A percentile compares a stretch with the other conserved stretches of the same genome.
phyloP scores from a whole-genome alignment of 2,329 filamentous ascomycete species.

The Aspergillus awamori region DNA sequence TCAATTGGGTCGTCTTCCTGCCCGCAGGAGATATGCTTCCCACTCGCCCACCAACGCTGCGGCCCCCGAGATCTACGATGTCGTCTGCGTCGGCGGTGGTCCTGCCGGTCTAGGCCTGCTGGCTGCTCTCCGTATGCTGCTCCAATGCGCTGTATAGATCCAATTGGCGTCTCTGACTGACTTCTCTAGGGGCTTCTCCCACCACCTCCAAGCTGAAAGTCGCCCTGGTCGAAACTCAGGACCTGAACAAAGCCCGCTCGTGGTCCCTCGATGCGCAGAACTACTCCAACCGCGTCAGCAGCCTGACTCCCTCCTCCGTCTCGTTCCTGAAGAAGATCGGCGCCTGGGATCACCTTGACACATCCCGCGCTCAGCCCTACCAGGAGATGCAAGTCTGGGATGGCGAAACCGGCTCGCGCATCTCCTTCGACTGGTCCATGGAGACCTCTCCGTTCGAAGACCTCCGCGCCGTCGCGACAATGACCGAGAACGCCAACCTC shows the following conservation, averaged over 20 bases:
- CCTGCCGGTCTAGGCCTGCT: slow-evolving; percentile 84
- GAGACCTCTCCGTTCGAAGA: slow-evolving; percentile 52
- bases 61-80: slow-evolving; percentile 79
- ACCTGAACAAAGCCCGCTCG: slow-evolving; percentile 68
- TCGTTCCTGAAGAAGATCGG: slow-evolving; percentile 80
- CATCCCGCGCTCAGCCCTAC: slow-evolving; percentile 78
- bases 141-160: neutral
- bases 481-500: slow-evolving; percentile 93
- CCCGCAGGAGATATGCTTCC: slow-evolving; percentile 38
- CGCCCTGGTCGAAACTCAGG: slow-evolving; percentile 87
- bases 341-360: slow-evolving; percentile 77
- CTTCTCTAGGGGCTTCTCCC: slow-evolving; percentile 68
- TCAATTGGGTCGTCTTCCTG: slow-evolving; percentile 26
- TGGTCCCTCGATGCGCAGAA: slow-evolving; percentile 68
- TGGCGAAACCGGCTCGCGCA: slow-evolving; percentile 80
- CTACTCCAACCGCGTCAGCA: slow-evolving; percentile 95
- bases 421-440: slow-evolving; percentile 79
- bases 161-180: slow-evolving; percentile 9
- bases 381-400: slow-evolving; percentile 99
- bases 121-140: slow-evolving; percentile 69
- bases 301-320: slow-evolving; percentile 86
- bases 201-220: slow-evolving; percentile 76
- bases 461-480: slow-evolving; percentile 77
- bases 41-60: slow-evolving; percentile 28
- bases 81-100: slow-evolving; percentile 87